Conservation (phyloP, 495 filamentous ascomycete species). For the Penicillium herquei region DNA sequence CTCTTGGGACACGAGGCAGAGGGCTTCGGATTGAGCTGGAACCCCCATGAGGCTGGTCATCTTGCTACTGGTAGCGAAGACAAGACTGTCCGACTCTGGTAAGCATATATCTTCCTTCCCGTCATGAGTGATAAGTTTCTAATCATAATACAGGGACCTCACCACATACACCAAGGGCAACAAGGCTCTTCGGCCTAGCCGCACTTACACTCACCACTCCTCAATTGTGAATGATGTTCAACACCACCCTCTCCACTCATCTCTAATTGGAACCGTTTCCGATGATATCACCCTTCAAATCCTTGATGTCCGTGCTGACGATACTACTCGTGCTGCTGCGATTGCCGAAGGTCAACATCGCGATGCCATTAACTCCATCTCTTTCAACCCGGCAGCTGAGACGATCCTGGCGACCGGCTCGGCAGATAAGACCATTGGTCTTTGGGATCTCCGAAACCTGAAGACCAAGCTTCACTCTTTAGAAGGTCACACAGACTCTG, state of each 20-base stretch:
- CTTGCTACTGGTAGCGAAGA: conserved; percentile 91
- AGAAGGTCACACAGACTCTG: conserved; percentile 80
- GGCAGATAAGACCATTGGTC: conserved; percentile 87
- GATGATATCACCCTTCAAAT: conserved; percentile 94
- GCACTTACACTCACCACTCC: conserved; percentile 82
- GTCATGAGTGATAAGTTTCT: conserved; percentile 2
- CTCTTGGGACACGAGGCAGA: conserved; percentile 83
- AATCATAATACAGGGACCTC: conserved; percentile 60
- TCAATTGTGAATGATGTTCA: conserved; percentile 96
- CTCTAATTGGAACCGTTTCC: conserved; percentile 87
- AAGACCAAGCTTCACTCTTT: conserved; percentile 81
- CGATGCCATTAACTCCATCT: conserved; percentile 90
- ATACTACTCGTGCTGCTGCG: conserved; percentile 62
- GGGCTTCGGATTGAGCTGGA: conserved; percentile 96
- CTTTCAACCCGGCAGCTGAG: conserved; percentile 89
- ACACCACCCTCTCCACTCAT: conserved; percentile 78
- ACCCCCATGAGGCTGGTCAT: conserved; percentile 74
- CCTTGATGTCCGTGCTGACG: conserved; percentile 70
- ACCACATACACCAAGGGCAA: conserved; percentile 66
- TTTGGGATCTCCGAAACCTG: conserved; percentile 93
- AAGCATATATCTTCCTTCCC: conserved; percentile 26
- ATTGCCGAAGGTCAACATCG: conserved; percentile 68
- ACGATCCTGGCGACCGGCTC: conserved; percentile 88
- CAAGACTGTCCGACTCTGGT: conserved; percentile 87
- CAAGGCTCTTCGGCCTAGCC: conserved; percentile 65